These are phyloP conservation scores for Aspergillus pseudotamarii DNA, from an alignment of 2,329 filamentous ascomycete species.

Conservation along the genomic window DNA sequence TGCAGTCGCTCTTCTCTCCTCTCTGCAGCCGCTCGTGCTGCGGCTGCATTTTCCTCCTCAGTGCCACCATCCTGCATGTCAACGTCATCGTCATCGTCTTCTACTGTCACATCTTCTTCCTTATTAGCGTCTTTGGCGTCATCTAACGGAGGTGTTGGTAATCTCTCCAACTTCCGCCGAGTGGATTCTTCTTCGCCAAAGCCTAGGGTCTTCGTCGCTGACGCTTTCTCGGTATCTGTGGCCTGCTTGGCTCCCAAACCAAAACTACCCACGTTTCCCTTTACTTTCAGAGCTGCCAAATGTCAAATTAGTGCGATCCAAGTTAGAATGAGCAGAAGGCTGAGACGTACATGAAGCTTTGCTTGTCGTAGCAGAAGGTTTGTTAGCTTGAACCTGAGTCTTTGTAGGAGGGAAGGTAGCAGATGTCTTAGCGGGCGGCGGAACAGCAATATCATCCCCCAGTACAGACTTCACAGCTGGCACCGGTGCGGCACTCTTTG, in stretches of 20 bases:
- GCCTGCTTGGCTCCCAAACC: constrained; percentile 72
- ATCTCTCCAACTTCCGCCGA: constrained; percentile 85
- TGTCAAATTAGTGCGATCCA: constrained; percentile 6
- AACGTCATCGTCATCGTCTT: constrained; percentile 73
- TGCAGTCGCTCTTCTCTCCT: constrained; percentile 72
- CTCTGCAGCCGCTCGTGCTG: constrained; percentile 81
- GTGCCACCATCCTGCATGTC: constrained; percentile 76
- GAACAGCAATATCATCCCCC: constrained; percentile 58
- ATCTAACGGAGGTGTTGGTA: constrained; percentile 75
- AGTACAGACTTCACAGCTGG: constrained; percentile 59
- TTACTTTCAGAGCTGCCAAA: constrained; percentile 59
- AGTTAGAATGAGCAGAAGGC: background rate
- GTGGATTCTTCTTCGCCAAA: constrained; percentile 87
- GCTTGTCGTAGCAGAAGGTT: constrained; percentile 44
- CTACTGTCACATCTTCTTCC: constrained; percentile 53
- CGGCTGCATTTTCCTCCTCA: constrained; percentile 85
- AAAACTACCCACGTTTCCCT: constrained; percentile 78
- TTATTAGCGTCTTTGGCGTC: constrained; percentile 62
- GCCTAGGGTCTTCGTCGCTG: constrained; percentile 74
- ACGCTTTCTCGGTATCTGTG: constrained; percentile 66
- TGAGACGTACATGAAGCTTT: constrained; percentile 42
- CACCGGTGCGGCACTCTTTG: constrained; percentile 71
- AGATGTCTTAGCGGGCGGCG: constrained; percentile 49
- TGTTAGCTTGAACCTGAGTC: constrained; percentile 48
- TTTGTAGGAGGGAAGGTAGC: constrained; percentile 41